Conservation (phyloP, 495 filamentous ascomycete species). For the Ramalina intermedia region DNA sequence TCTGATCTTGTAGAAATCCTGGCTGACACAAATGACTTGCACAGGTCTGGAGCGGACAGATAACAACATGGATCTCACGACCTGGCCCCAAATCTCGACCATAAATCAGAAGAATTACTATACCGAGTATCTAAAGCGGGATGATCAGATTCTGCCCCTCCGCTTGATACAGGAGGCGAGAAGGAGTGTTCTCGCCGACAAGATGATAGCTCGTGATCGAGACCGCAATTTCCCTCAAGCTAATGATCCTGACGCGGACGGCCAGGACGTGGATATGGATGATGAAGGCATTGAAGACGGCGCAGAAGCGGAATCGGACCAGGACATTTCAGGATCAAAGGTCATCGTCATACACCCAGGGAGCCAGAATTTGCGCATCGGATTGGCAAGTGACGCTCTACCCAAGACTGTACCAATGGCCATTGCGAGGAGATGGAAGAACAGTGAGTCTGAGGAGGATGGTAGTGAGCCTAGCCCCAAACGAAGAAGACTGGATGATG, state of each 20-base stretch:
- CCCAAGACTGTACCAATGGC: constrained; percentile 91
- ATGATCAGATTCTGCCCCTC: constrained; percentile 85
- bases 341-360: constrained; percentile 94
- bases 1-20: background rate
- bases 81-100: constrained; percentile 77
- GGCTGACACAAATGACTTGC: background rate
- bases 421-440: constrained; percentile 60
- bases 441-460: constrained; percentile 70
- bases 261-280: constrained; percentile 18
- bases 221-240: constrained; percentile 72
- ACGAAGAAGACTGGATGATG: constrained; percentile 61
- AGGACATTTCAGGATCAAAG: constrained; percentile 64
- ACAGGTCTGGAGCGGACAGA: constrained; percentile 86
- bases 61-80: constrained; percentile 90
- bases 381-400: constrained; percentile 82
- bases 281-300: constrained; percentile 55
- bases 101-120: constrained; percentile 99
- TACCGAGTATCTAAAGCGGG: constrained; percentile 97
- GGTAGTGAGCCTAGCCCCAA: constrained; percentile 71
- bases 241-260: constrained; percentile 34
- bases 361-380: constrained; percentile 91
- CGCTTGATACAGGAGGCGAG: constrained; percentile 74
- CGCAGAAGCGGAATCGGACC: constrained; percentile 40
- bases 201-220: constrained; percentile 52
- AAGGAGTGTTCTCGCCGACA: constrained; percentile 62